Conservation (phyloP, 1,139 yeast species). For the Sugiyamaella novakii region DNA sequence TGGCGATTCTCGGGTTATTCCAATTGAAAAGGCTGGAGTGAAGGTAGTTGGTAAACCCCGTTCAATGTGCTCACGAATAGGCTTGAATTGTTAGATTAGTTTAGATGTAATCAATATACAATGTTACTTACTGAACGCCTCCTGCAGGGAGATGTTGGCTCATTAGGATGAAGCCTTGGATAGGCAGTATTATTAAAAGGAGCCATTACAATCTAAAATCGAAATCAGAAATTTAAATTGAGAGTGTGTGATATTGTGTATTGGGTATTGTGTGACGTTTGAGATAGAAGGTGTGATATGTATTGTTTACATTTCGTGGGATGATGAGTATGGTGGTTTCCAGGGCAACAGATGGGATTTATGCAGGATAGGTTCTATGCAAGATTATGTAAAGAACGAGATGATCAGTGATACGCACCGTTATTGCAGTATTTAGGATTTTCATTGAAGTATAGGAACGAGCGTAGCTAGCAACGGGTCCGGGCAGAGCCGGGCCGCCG, state of each 20-base stretch:
- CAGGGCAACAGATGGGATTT: too few relatives aligned
- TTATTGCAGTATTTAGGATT: too few relatives aligned
- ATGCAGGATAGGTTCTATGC: too few relatives aligned
- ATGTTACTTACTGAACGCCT: constrained; percentile 17
- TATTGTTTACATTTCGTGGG: too few relatives aligned
- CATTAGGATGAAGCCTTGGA: constrained; percentile 4
- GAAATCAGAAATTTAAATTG: not conserved
- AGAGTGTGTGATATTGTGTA: not conserved
- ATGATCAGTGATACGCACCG: too few relatives aligned
- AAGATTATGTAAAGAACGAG: too few relatives aligned
- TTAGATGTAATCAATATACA: too few relatives aligned
- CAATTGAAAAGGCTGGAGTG: constrained; percentile 21
- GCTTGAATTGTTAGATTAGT: constrained; percentile 13
- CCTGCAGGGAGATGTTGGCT: constrained; percentile 7
- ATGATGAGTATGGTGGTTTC: too few relatives aligned
- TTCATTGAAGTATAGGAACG: too few relatives aligned
- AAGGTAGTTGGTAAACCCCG: constrained; percentile 19
- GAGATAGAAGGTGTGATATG: too few relatives aligned
- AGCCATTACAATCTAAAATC: constrained; percentile 3
- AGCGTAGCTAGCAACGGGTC: not conserved
- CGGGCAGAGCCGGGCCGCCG: not conserved
- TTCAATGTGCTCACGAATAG: constrained; percentile 16
- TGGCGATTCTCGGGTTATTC: constrained; percentile 6
- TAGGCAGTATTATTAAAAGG: constrained; percentile 11
- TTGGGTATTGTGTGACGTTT: too few relatives aligned